phyloP scores from a whole-genome alignment of 768 basidiomycete genomes.

The Coprinopsis sp. region DNA sequence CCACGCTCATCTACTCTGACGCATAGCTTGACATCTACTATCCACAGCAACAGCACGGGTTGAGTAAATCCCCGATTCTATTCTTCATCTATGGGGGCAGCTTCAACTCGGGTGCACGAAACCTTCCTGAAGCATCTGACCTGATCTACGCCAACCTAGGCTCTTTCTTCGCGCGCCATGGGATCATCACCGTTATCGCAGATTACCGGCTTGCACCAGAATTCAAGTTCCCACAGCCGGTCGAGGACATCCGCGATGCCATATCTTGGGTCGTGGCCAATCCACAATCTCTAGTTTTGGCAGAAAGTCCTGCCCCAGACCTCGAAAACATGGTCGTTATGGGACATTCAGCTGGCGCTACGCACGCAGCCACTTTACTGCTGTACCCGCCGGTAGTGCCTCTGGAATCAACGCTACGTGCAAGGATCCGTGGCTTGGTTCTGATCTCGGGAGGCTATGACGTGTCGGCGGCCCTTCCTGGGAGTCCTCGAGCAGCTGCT shows the following conservation, averaged over 20 bases:
- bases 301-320: conserved; percentile 33
- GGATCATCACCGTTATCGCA: conserved; percentile 60
- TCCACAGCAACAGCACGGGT: conserved; percentile 29
- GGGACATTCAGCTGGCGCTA: conserved; percentile 62
- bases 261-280: conserved; percentile 47
- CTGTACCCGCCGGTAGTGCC: conserved; percentile 33
- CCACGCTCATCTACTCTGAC: not conserved
- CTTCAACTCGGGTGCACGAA: conserved; percentile 48
- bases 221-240: conserved; percentile 49
- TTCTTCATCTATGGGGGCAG: conserved; percentile 70
- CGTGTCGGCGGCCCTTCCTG: conserved; percentile 22
- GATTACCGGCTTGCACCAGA: conserved; percentile 64
- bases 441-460: conserved; percentile 44
- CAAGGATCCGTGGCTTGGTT: conserved; percentile 40
- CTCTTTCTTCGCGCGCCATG: conserved; percentile 54
- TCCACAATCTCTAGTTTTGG: conserved; percentile 23
- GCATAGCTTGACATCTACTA: conserved; percentile 75
- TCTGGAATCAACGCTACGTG: conserved; percentile 22
- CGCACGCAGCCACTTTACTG: conserved; percentile 42
- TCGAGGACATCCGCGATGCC: conserved; percentile 58
- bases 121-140: conserved; percentile 37
- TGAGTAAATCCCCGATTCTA: conserved; percentile 41
- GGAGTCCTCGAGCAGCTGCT: conserved; percentile 22
- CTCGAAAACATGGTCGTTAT: conserved; percentile 40
- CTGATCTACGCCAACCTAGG: conserved; percentile 55